phyloP scores from a whole-genome alignment of 257 asterid species.

The Lantana camara region DNA sequence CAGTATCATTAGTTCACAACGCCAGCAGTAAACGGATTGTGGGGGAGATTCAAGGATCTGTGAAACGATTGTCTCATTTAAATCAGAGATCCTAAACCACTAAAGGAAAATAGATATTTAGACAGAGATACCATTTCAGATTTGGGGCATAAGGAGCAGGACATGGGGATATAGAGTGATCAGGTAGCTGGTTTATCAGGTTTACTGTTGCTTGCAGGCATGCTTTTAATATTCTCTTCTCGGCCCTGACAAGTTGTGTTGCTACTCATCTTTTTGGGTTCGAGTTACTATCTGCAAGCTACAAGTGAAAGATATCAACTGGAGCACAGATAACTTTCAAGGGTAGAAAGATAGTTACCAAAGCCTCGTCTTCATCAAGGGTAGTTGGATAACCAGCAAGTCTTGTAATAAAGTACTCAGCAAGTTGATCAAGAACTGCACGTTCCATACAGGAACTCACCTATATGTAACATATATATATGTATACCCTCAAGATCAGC shows the following conservation, averaged over 20 bases:
- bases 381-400: slow-evolving; percentile 84
- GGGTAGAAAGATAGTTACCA: slow-evolving; percentile 53
- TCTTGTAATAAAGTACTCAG: slow-evolving; percentile 65
- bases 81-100: slow-evolving; percentile 5
- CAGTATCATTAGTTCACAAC: slow-evolving; percentile 24
- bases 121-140: slow-evolving; percentile 57
- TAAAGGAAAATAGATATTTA: not conserved
- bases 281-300: slow-evolving; percentile 74
- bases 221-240: slow-evolving; percentile 79
- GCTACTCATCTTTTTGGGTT: slow-evolving; percentile 86
- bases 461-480: no score
- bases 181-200: slow-evolving; percentile 83
- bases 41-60: slow-evolving; percentile 33
- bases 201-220: slow-evolving; percentile 74
- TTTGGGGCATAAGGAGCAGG: slow-evolving; percentile 90
- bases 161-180: slow-evolving; percentile 80
- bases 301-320: slow-evolving; percentile 29
- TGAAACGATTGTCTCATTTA: slow-evolving; percentile 14
- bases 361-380: slow-evolving; percentile 74
- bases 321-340: slow-evolving; percentile 1
- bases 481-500: slow-evolving; percentile 9
- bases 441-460: slow-evolving; percentile 93
- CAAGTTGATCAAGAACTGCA: slow-evolving; percentile 92
- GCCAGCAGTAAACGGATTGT: slow-evolving; percentile 24
- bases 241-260: slow-evolving; percentile 82